Evolutionary conservation across 257 asterid genomes (phyloP).

Genomic region (Agastache rugosa): DNA sequence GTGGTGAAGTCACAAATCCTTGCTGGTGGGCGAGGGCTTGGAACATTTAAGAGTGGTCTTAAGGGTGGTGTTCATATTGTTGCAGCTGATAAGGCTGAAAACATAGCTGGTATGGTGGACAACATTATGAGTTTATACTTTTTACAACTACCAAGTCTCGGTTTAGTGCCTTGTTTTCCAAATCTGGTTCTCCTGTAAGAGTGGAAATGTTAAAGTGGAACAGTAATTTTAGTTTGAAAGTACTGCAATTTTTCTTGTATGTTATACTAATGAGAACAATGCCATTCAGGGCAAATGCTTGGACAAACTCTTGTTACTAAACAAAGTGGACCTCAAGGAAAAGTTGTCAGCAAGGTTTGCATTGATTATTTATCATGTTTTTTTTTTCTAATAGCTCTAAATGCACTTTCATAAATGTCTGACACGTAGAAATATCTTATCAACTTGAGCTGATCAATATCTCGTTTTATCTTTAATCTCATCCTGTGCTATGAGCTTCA

Average conservation of each 20-base stretch:
- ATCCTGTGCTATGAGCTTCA: not conserved
- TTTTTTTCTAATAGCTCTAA: constrained; percentile 7
- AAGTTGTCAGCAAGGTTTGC: constrained; percentile 96
- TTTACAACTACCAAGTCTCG: not conserved
- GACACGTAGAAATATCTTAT: not conserved
- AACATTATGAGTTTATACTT: not conserved
- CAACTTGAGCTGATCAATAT: constrained; percentile 15
- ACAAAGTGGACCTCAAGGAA: constrained; percentile 96
- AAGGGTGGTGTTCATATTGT: constrained; percentile 96
- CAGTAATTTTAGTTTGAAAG: not conserved
- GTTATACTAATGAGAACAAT: constrained; percentile 21
- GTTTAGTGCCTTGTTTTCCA: not conserved
- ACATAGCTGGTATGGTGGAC: constrained; percentile 68
- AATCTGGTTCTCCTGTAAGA: not conserved
- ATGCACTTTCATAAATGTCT: not conserved
- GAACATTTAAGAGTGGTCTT: constrained; percentile 91
- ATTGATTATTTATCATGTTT: not conserved
- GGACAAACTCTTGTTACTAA: constrained; percentile 95
- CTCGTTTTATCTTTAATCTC: not conserved
- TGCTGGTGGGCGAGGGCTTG: constrained; percentile 97
- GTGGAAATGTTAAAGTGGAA: not conserved
- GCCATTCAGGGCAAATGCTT: constrained; percentile 90
- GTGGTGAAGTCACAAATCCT: constrained; percentile 96
- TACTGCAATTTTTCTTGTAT: not conserved
- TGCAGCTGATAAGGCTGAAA: constrained; percentile 77